Evolutionary conservation across 202 grass and related monocot species (phyloP).

Genomic region (Panicum hallii): DNA sequence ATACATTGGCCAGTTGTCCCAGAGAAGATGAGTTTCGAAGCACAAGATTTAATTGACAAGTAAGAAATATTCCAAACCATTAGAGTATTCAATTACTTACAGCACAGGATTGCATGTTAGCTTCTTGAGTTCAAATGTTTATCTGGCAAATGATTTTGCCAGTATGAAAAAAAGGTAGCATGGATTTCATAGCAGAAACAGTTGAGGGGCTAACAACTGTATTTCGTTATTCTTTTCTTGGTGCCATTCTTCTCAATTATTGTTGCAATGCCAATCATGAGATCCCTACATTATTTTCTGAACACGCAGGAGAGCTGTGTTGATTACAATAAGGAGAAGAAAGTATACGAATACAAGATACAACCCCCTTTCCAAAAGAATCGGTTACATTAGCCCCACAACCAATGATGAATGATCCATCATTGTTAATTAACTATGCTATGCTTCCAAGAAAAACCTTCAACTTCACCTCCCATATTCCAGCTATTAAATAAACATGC

Average conservation of each 20-base stretch:
- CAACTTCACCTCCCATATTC: conserved; percentile 1
- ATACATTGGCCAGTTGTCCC: conserved; percentile 95
- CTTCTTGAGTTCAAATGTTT: conserved; percentile 33
- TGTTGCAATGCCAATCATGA: conserved; percentile 16
- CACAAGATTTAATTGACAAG: conserved; percentile 91
- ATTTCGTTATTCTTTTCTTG: conserved; percentile 17
- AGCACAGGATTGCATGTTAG: conserved; percentile 21
- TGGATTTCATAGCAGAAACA: not conserved
- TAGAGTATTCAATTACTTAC: conserved; percentile 28
- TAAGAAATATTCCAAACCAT: conserved; percentile 58
- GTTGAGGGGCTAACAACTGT: conserved; percentile 2
- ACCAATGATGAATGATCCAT: not conserved
- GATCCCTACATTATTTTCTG: too few relatives aligned
- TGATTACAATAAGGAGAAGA: too few relatives aligned
- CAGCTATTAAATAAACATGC: conserved; percentile 6
- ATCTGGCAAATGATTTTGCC: conserved; percentile 36
- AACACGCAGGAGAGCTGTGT: too few relatives aligned
- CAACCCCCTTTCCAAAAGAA: too few relatives aligned
- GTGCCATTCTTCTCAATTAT: not conserved
- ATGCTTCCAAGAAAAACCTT: not conserved
- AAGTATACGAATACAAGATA: too few relatives aligned
- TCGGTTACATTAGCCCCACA: not conserved
- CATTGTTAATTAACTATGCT: conserved; percentile 20
- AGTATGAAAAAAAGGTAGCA: not conserved
- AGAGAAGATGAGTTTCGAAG: conserved; percentile 90